These are phyloP conservation scores for Rhizoclosmatium sp. DNA, from an alignment of 192 early-diverging fungal genomes.

Conservation along the genomic window DNA sequence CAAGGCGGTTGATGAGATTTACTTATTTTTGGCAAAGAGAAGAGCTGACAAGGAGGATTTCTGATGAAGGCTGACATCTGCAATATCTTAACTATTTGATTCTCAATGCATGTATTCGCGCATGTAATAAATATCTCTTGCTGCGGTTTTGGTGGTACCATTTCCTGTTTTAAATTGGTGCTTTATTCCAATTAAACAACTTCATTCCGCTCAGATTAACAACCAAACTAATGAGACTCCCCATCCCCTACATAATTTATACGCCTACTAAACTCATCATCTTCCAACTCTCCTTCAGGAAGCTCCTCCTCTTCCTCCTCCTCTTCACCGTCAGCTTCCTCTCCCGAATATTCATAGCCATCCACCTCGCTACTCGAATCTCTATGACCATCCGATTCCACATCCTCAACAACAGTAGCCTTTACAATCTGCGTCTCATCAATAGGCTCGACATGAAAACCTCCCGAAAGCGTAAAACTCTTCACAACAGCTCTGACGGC, in stretches of 20 bases:
- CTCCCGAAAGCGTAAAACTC: slow-evolving; percentile 5
- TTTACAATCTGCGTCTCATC: neutral
- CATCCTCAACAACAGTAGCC: neutral
- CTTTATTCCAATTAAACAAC: too few species aligned
- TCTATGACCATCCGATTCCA: neutral
- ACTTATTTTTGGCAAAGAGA: slow-evolving; percentile 47
- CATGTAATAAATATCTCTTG: too few species aligned
- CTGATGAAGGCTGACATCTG: neutral
- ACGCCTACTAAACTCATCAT: neutral
- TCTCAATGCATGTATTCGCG: too few species aligned
- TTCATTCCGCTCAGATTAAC: too few species aligned
- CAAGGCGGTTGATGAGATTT: slow-evolving; percentile 49
- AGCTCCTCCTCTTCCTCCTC: neutral
- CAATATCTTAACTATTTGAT: too few species aligned
- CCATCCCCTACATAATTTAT: too few species aligned
- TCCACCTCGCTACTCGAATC: neutral
- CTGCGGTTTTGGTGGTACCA: too few species aligned
- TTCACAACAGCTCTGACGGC: neutral
- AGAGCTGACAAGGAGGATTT: slow-evolving; percentile 22
- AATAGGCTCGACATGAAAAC: slow-evolving; percentile 1
- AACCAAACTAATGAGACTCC: too few species aligned
- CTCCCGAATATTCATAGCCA: neutral
- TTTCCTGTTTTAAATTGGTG: too few species aligned
- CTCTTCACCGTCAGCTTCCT: neutral
- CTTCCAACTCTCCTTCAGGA: neutral